These are phyloP conservation scores for Filosporella fistucella DNA, from an alignment of 495 filamentous ascomycete genomes.

Conservation along the genomic window DNA sequence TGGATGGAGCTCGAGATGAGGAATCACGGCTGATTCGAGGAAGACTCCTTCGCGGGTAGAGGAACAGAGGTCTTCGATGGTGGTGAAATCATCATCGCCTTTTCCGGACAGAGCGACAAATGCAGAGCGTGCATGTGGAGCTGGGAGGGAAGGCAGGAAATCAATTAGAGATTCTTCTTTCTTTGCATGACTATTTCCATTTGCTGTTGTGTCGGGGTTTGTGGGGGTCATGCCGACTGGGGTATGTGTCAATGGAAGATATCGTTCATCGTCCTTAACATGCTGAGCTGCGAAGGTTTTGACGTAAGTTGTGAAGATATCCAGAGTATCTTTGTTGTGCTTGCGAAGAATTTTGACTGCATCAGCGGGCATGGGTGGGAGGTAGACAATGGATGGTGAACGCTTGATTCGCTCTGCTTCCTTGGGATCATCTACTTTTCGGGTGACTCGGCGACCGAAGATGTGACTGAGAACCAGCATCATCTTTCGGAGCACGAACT, in stretches of 20 bases:
- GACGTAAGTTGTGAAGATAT: conserved; percentile 63
- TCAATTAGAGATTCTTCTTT: not conserved
- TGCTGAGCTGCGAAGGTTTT: conserved; percentile 63
- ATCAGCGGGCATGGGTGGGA: conserved; percentile 54
- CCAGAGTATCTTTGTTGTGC: conserved; percentile 60
- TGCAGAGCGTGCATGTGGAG: conserved; percentile 48
- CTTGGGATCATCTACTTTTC: conserved; percentile 22
- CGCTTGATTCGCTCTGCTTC: conserved; percentile 37
- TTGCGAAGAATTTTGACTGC: conserved; percentile 48
- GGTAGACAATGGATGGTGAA: conserved; percentile 54
- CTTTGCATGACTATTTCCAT: not conserved
- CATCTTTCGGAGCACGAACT: conserved; percentile 38
- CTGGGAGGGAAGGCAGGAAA: conserved; percentile 12
- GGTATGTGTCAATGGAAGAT: conserved; percentile 54
- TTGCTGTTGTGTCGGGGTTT: conserved; percentile 2
- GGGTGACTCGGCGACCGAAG: conserved; percentile 52
- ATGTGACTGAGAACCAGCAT: conserved; percentile 67
- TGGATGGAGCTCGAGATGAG: conserved; percentile 53
- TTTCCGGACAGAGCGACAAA: conserved; percentile 71
- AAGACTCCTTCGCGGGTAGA: conserved; percentile 61
- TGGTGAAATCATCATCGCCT: conserved; percentile 54
- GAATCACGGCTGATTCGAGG: conserved; percentile 66
- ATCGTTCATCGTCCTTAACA: conserved; percentile 40
- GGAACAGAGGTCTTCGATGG: conserved; percentile 57
- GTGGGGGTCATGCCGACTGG: conserved; percentile 29